phyloP scores from a whole-genome alignment of 2,329 filamentous ascomycete genomes.

The Sordariomycetes sp. region DNA sequence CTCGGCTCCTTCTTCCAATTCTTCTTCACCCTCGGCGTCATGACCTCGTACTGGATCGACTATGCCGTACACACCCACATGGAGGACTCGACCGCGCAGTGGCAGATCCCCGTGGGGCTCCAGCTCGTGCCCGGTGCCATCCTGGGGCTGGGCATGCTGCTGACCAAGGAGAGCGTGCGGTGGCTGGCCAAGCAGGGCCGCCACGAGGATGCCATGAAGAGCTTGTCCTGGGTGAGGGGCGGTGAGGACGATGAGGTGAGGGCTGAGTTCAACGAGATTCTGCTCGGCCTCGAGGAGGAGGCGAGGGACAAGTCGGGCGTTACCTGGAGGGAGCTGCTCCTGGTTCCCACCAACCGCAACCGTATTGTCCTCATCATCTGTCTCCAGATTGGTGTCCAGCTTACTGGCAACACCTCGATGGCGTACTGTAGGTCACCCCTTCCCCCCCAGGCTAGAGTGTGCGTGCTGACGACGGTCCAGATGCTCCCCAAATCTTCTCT shows the following conservation, averaged over 20 bases:
- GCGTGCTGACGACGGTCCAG: conserved; percentile 8
- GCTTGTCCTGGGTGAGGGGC: conserved; percentile 41
- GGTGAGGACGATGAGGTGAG: conserved; percentile 26
- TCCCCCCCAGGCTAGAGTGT: background rate
- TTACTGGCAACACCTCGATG: conserved; percentile 40
- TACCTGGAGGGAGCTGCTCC: conserved; percentile 31
- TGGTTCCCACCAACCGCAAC: conserved; percentile 35
- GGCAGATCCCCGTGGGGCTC: conserved; percentile 38
- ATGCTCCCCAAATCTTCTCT: conserved; percentile 40
- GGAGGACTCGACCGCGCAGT: conserved; percentile 28
- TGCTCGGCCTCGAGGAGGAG: conserved; percentile 37
- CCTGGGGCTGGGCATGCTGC: conserved; percentile 36
- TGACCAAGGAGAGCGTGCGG: conserved; percentile 35
- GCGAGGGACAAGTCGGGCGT: conserved; percentile 31
- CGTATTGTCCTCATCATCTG: conserved; percentile 37
- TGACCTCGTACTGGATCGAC: conserved; percentile 33
- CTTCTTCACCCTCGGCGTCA: conserved; percentile 32
- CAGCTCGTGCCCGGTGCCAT: conserved; percentile 37
- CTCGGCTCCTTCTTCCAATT: conserved; percentile 34
- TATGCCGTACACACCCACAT: conserved; percentile 34
- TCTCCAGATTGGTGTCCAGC: conserved; percentile 38
- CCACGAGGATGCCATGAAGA: conserved; percentile 33
- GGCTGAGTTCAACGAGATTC: conserved; percentile 29
- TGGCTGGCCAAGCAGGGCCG: conserved; percentile 37
- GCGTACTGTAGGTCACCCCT: conserved; percentile 30